Percentiles rank a stretch among this genome's conserved stretches.
phyloP scores from a whole-genome alignment of 2,329 filamentous ascomycete species.

The Colletotrichum brevisporum region DNA sequence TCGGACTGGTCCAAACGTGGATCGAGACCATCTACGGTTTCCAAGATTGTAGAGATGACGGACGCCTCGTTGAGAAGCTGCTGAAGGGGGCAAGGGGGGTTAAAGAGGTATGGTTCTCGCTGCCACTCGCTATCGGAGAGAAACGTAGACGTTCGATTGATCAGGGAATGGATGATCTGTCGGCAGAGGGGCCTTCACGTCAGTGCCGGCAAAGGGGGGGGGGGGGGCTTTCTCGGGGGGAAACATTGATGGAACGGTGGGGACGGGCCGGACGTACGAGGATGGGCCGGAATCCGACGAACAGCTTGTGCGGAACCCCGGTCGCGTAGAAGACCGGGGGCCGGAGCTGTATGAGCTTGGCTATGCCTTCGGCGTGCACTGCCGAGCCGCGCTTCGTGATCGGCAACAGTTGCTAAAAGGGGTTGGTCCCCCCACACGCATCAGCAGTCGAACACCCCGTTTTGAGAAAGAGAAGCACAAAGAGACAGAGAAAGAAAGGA shows the following conservation, averaged over 20 bases:
- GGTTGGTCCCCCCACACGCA: too few species aligned
- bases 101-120: conserved; percentile 48
- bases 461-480: too few species aligned
- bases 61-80: conserved; percentile 48
- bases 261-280: conserved; percentile 47
- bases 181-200: too few species aligned
- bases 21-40: conserved; percentile 1
- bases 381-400: conserved; percentile 45
- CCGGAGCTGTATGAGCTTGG: conserved; percentile 50
- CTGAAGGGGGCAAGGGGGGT: conserved; percentile 49
- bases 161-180: conserved; percentile 50
- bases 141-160: conserved; percentile 48
- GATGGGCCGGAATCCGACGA: conserved; percentile 56
- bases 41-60: conserved; percentile 46
- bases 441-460: too few species aligned
- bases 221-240: too few species aligned
- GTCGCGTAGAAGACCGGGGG: conserved; percentile 48
- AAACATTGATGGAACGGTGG: too few species aligned
- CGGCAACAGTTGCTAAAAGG: conserved; percentile 48
- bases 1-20: background rate
- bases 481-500: too few species aligned
- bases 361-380: conserved; percentile 53
- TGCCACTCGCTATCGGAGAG: conserved; percentile 49
- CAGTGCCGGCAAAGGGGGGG: too few species aligned
- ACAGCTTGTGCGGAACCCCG: conserved; percentile 54